These are phyloP conservation scores for Colletotrichum horii DNA, from an alignment of 2,329 filamentous ascomycete species.

Conservation along the genomic window DNA sequence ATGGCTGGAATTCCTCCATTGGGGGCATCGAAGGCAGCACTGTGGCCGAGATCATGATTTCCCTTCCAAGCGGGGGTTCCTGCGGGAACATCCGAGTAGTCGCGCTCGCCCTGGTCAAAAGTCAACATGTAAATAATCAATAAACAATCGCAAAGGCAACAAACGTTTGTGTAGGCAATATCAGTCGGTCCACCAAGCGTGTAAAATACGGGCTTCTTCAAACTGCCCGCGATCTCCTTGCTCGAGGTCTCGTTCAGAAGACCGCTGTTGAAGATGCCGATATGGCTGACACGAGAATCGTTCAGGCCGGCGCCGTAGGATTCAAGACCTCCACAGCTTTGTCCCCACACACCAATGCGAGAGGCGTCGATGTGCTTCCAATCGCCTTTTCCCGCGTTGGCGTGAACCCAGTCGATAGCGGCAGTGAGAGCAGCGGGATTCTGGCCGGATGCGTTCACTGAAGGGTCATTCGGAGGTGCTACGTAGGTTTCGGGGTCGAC, in stretches of 20 bases:
- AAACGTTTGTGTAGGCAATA: not conserved
- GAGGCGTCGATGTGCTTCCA: slow-evolving; percentile 7
- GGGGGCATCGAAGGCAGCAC: not conserved
- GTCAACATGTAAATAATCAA: not conserved
- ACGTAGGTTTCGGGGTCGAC: slow-evolving; percentile 4
- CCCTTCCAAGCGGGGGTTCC: slow-evolving; percentile 7
- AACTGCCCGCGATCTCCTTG: not conserved
- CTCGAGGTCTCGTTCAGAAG: not conserved
- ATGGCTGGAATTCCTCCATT: not conserved
- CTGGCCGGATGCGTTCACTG: not conserved
- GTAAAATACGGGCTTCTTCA: slow-evolving; percentile 7
- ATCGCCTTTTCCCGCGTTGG: not conserved
- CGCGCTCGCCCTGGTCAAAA: not conserved
- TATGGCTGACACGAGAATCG: not conserved
- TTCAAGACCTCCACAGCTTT: slow-evolving; percentile 9
- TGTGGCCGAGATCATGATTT: slow-evolving; percentile 1
- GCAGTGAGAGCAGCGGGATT: not conserved
- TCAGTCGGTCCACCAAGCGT: not conserved
- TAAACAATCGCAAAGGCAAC: not conserved
- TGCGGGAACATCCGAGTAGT: not conserved
- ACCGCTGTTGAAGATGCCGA: slow-evolving; percentile 13
- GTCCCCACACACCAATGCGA: slow-evolving; percentile 8
- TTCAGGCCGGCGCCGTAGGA: not conserved
- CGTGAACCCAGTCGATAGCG: not conserved
- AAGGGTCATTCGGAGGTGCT: not conserved